phyloP scores from a whole-genome alignment of 331 rosid species.

The Malus hybrid region DNA sequence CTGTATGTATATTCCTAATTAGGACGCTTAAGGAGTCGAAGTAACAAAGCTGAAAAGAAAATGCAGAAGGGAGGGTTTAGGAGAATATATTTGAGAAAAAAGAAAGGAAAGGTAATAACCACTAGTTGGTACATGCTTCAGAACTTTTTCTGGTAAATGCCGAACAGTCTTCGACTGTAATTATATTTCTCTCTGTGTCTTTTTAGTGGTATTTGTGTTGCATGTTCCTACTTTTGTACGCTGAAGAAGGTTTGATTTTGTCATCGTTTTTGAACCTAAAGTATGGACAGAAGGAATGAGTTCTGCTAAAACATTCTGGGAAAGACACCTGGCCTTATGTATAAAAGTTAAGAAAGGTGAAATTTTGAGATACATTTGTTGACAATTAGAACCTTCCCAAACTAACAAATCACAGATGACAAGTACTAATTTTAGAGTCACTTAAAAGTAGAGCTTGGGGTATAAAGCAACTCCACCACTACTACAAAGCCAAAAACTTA shows the following conservation, averaged over 20 bases:
- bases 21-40: too few relatives aligned
- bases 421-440: slow-evolving; percentile 1
- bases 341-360: slow-evolving; percentile 21
- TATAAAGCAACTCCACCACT: slow-evolving; percentile 40
- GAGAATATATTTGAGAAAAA: too few relatives aligned
- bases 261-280: not conserved
- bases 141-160: too few relatives aligned
- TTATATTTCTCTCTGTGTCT: too few relatives aligned
- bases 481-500: not conserved
- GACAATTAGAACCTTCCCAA: slow-evolving; percentile 20
- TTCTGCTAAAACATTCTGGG: slow-evolving; percentile 3
- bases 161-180: too few relatives aligned
- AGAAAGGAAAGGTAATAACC: too few relatives aligned
- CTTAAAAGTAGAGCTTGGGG: slow-evolving; percentile 14
- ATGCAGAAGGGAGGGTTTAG: too few relatives aligned
- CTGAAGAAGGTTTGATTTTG: not conserved
- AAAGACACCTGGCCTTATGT: slow-evolving; percentile 11
- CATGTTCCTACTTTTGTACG: too few relatives aligned
- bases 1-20: too few relatives aligned
- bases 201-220: too few relatives aligned
- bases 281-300: not conserved
- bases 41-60: too few relatives aligned
- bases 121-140: too few relatives aligned
- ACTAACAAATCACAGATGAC: not conserved
- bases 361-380: slow-evolving; percentile 15